phyloP scores from a whole-genome alignment of 768 basidiomycete species.

The Pleurotus giganteus region DNA sequence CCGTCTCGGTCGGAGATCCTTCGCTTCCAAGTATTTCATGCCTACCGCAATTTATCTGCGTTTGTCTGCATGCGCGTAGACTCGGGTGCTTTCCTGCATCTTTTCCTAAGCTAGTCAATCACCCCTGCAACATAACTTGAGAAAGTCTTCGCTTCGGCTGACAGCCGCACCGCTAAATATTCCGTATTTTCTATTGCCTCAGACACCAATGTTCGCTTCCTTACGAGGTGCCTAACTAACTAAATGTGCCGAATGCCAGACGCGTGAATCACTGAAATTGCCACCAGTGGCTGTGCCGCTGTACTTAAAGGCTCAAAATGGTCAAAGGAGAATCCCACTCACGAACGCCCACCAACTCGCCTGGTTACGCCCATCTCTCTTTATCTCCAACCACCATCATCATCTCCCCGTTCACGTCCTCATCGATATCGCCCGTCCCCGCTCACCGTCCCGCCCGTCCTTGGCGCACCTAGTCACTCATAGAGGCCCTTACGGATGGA shows the following conservation, averaged over 20 bases:
- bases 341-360: neutral
- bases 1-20: too few relatives aligned
- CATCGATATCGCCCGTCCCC: neutral
- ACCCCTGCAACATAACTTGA: too few relatives aligned
- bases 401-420: neutral
- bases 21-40: too few relatives aligned
- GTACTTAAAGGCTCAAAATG: slow-evolving; percentile 3
- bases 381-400: neutral
- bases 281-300: slow-evolving; percentile 1
- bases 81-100: too few relatives aligned
- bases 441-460: neutral
- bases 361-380: neutral
- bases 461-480: neutral
- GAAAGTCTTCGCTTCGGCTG: too few relatives aligned
- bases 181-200: too few relatives aligned
- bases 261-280: neutral
- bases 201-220: too few relatives aligned
- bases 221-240: too few relatives aligned
- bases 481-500: slow-evolving; percentile 32
- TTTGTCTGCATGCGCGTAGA: too few relatives aligned
- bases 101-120: too few relatives aligned
- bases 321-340: neutral
- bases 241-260: neutral
- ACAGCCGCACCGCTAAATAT: too few relatives aligned
- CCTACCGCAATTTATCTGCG: too few relatives aligned